Evolutionary conservation across 2,329 filamentous ascomycete genomes (phyloP), one percentile per base, ranked within the genome.

Genomic region (Lasiodiplodia citricola): DNA sequence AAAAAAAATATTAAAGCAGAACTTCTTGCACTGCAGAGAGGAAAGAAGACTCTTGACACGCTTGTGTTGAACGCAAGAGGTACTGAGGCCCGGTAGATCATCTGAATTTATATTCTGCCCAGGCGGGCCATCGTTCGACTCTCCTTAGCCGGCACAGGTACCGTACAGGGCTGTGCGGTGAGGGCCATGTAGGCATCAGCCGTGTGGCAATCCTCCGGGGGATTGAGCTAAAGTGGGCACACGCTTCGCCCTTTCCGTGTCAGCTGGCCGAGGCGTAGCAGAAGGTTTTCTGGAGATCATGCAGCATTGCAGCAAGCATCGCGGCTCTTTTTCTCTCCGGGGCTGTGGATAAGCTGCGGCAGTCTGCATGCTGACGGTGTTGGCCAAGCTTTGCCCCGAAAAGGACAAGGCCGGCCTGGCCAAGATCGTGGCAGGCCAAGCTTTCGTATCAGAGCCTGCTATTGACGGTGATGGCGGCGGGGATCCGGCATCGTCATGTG

Each of bases 401-500:
- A 3, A 8, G 41, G 60, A 38, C 28, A 52, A 64, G 60, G 60
- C 47, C 25, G 31, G 44, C 31, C n/a, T 47, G 60, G 41, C 18
- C 23, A 23, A 62, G 8, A 28, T 18, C 57, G 4, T 47, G 38
- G 21, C 28, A 62, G 41, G 23, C 16, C 31, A 31, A 64, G 25
- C 38, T 44, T 64, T 64, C 44, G 47, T 38, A 25, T 47, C 28
- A 31, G 41, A 28, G 47, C 60, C 51, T 51, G 28, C 60, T 38
- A 13, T 7, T 10, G 31, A 52, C 60, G 60, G 60, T n/a, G 60
- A 64, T 64, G 60, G 60, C 60, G 60, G 60, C 60, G 60, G 60
- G 60, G 60, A 51, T 64, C 60, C 60, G 60, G 25, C 44, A 51
- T 50, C 13, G 47, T 52, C 44, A 52, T 64, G 60, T 51, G 60